Base-by-base conservation (phyloP, 2,329 filamentous ascomycete genomes). In the Colletotrichum sp. region DNA sequence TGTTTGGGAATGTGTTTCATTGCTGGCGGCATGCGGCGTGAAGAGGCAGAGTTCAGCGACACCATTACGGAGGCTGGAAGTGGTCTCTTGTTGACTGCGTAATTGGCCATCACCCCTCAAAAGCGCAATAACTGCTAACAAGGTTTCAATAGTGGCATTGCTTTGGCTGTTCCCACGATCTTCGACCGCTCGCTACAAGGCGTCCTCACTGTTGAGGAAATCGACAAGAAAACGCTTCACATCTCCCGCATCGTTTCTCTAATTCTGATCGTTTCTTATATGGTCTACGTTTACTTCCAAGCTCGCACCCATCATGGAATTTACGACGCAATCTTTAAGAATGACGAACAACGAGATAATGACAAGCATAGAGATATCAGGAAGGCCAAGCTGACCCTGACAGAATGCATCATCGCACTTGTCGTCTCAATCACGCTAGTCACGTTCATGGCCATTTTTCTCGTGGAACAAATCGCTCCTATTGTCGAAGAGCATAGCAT, bases 1-100 rank as follows among this genome's bases (percentile, higher is more conserved):
- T 98, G 95, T 79, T 85, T 98, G 30, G 95, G 95, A 0, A 81
- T 93, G 69, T 97, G 95, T 83, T 98, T 98, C 87, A 92, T 96
- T 77, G 90, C 92, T 27, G 95, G 95, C 55, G 95, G 95, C 11
- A 78, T 96, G 44, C 87, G 88, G 70, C 91, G 93, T 36, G 88
- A 94, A 8, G 91, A 94, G 78, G 91, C 95, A 79, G 88, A 87
- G 19, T 97, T 98, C 82, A 93, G 94, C 80, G 91, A 93, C 74
- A 92, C 93, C 6, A 90, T 98, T 72, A 94, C 93, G 78, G 95
- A 98, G 84, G 94, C 94, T 9, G 95, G 95, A 22, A 95, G 91
- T 64, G 95, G 94, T 2, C 84, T 98, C 64, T 87, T 98, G 27
- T 87, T 98, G 68, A 95, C 95, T 72, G 95, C 95, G 86, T 95